Base-by-base conservation (phyloP, 2,329 filamentous ascomycete genomes). In the Fusarium hostae region DNA sequence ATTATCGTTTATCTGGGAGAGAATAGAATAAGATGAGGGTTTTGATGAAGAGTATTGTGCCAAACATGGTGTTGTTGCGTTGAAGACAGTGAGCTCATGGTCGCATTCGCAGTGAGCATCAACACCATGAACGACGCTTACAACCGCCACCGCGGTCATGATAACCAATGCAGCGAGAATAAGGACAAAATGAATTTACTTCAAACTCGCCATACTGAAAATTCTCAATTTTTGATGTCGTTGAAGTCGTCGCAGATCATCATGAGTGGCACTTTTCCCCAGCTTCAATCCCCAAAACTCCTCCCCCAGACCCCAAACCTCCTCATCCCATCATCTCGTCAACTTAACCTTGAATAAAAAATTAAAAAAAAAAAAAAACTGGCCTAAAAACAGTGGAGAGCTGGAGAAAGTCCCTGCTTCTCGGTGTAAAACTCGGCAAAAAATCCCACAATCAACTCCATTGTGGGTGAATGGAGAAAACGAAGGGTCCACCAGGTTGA, bases 341-440 rank as follows among this genome's bases (percentile, higher is more conserved):
- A 68, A 56, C 20, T 22, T 57, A 56, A 50, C 34, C 54, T 28
- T 56, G 40, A 28, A n/a, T 28, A 52, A 52, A 52, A 39, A 3
- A 28, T n/a, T n/a, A n/a, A n/a, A n/a, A n/a, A n/a, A n/a, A 47
- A n/a, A 40, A 52, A 52, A 52, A 39, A 3, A 28, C 4, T 16
- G 48, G 34, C 24, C 35, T 18, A 39, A 13, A 54, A 26, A 54
- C 26, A 26, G 6, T 26, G 26, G 26, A 40, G 24, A 18, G 10
- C 35, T 67, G 63, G 56, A 67, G 43, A 63, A 63, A 30, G 28
- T 41, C 37, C 37, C 24, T 48, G 48, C 52, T 59, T 48, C 47
- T 67, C 65, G 65, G 65, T 56, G 6, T n/a, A 41, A 66, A n/a
- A 13, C 35, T 68, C 65, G 65, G 65, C 35, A n/a, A 68, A 57